Evolutionary conservation across 495 filamentous ascomycete genomes (phyloP).

Genomic region (Penicillium desertorum): DNA sequence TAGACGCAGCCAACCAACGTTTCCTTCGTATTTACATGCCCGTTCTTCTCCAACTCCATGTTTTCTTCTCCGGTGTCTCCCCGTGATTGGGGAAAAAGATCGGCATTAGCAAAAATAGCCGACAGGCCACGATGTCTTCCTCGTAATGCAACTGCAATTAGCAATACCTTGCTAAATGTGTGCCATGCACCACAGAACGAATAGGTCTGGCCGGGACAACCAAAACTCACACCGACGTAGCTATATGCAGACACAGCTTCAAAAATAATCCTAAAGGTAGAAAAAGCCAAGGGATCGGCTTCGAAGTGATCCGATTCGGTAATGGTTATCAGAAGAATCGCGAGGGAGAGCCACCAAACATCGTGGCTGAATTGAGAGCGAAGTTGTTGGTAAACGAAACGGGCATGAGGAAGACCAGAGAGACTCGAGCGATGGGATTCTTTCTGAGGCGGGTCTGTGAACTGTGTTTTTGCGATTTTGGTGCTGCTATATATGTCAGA

Average conservation of each 20-base stretch:
- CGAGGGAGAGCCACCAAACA: constrained; percentile 78
- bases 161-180: constrained; percentile 67
- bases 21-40: no score
- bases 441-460: constrained; percentile 23
- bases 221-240: constrained; percentile 77
- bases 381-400: constrained; percentile 60
- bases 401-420: constrained; percentile 34
- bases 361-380: constrained; percentile 82
- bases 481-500: constrained; percentile 25
- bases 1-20: no score
- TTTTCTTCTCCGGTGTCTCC: no score
- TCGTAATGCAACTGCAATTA: constrained; percentile 71
- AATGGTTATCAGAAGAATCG: constrained; percentile 66
- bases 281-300: constrained; percentile 64
- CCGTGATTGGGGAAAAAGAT: no score
- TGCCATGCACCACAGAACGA: constrained; percentile 73
- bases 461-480: no score
- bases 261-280: constrained; percentile 84
- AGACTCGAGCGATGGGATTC: neutral
- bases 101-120: neutral
- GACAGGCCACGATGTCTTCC: constrained; percentile 71
- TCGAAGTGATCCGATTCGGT: constrained; percentile 67
- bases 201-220: constrained; percentile 62
- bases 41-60: no score
- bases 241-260: constrained; percentile 83